Evolutionary conservation across 495 filamentous ascomycete species (phyloP).

Genomic region (Zalerion maritima): DNA sequence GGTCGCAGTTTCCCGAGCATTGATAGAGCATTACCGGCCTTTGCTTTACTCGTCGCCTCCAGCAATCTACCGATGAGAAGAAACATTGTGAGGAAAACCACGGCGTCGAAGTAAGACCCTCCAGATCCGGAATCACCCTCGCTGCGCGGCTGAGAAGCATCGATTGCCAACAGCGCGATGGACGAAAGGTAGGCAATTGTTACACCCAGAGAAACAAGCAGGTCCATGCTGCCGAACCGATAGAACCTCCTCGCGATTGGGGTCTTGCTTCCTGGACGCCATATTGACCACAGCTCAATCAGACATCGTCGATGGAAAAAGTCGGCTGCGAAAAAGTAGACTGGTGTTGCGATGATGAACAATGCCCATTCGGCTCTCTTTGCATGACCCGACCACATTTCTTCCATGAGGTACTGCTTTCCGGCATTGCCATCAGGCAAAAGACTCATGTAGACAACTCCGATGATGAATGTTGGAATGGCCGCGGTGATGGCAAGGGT

Average conservation of each 20-base stretch:
- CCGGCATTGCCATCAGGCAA: conserved; percentile 41
- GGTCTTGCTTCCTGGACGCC: conserved; percentile 61
- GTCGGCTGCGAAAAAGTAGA: conserved; percentile 82
- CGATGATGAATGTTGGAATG: conserved; percentile 80
- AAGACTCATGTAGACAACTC: conserved; percentile 82
- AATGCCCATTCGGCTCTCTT: conserved; percentile 69
- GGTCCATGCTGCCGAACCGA: conserved; percentile 93
- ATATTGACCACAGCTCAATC: conserved; percentile 66
- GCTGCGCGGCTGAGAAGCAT: conserved; percentile 18
- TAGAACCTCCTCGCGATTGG: conserved; percentile 73
- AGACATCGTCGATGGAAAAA: conserved; percentile 67
- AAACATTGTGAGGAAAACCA: conserved; percentile 87
- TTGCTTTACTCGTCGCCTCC: conserved; percentile 87
- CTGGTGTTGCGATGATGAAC: conserved; percentile 74
- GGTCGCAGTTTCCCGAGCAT: conserved; percentile 67
- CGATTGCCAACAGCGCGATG: conserved; percentile 59
- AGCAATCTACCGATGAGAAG: conserved; percentile 65
- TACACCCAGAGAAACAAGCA: conserved; percentile 80
- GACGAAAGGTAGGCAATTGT: conserved; percentile 80
- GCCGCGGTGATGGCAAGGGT: conserved; percentile 54
- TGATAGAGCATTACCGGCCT: conserved; percentile 76
- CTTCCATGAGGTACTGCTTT: conserved; percentile 50
- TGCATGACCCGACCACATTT: conserved; percentile 59
- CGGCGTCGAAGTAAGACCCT: conserved; percentile 77
- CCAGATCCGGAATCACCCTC: conserved; percentile 28